Percentiles rank a stretch among this genome's conserved stretches.
Evolutionary conservation across 176 grass and related monocot genomes (phyloP).

Genomic region (Carex scoparia): DNA sequence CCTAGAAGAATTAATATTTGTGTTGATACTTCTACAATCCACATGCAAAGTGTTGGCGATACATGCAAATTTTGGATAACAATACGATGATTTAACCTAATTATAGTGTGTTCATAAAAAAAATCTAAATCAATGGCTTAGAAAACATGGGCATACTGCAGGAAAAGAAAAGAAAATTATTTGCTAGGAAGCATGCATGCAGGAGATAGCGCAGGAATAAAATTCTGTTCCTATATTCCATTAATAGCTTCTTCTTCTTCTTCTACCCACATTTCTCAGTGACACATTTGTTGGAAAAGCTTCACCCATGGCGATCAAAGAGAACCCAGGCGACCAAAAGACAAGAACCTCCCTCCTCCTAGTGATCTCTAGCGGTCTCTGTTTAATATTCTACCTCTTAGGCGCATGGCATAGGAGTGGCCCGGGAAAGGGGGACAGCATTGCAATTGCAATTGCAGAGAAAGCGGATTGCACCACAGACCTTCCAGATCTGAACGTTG

Average conservation of each 20-base stretch:
- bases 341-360: slow-evolving; percentile 51
- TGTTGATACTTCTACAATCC: background rate
- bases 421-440: slow-evolving; percentile 68
- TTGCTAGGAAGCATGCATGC: background rate
- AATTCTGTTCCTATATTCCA: slow-evolving; percentile 3
- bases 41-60: background rate
- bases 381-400: slow-evolving; percentile 77
- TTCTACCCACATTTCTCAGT: background rate
- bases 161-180: background rate
- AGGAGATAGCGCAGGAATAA: background rate
- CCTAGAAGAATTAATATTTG: background rate
- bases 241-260: slow-evolving; percentile 5
- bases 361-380: slow-evolving; percentile 48
- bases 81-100: background rate
- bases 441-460: slow-evolving; percentile 40
- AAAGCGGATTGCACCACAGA: slow-evolving; percentile 29
- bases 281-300: background rate
- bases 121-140: slow-evolving; percentile 5
- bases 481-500: slow-evolving; percentile 37
- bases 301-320: slow-evolving; percentile 52
- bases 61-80: background rate
- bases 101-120: background rate
- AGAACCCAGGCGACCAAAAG: slow-evolving; percentile 38
- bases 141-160: background rate
- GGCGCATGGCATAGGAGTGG: slow-evolving; percentile 75